Base-by-base conservation (phyloP, 192 early-diverging fungal genomes). In the Oehlia diaphana region DNA sequence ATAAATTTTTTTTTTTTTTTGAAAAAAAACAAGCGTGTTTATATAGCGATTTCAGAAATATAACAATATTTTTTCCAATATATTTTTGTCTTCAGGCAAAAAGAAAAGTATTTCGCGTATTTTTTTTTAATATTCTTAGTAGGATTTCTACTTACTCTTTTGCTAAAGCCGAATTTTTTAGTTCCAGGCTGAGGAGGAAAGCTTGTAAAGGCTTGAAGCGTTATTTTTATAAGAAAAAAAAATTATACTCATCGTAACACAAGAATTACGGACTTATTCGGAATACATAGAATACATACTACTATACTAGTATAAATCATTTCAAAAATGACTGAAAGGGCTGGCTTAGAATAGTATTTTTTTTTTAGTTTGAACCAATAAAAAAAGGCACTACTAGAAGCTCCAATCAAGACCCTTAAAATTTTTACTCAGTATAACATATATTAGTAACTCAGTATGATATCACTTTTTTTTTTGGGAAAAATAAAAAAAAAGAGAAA, bases 151-250 rank as follows among this genome's bases (percentile, higher is more conserved):
- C 64, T 65, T 65, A 65, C 64, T 28, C 64, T 65, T 65, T 65
- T 65, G 64, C 64, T 65, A 65, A 65, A 65, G 64, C 64, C 64
- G 50, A 58, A 58, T 58, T 58, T 65, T 65, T 65, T 65, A 28
- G n/a, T 65, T 23, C 64, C 64, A 28, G 64, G 64, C 64, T 65
- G 64, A 65, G 64, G 12, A 58, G 14, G 23, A 65, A 65, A 10
- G 9, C 9, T 65, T 23, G 28, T 12, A 31, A 65, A 19, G 26
- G 26, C n/a, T 23, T 28, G 10, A 65, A 28, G 28, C 21, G 21
- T 31, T 28, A 12, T 21, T 5, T 19, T 58, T 58, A 58, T 58
- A 58, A 44, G 7, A 44, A 44, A 44, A 44, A 44, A 44, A 44
- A 19, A 58, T 19, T 5, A 58, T 31, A 58, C 50, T 58, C 14